phyloP scores from a whole-genome alignment of 495 filamentous ascomycete genomes.

The Ramalina intermedia region DNA sequence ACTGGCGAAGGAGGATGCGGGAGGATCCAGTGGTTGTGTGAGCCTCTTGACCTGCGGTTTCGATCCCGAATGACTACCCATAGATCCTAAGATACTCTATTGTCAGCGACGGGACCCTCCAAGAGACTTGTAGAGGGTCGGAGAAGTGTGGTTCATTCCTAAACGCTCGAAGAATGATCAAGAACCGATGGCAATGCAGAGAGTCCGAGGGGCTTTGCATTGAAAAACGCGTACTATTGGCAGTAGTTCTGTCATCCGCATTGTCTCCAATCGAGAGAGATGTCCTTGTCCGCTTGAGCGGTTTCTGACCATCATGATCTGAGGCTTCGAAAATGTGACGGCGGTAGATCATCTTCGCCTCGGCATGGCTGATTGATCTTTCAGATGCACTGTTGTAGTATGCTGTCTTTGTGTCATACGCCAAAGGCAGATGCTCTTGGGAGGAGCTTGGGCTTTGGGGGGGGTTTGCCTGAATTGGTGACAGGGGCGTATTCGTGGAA shows the following conservation, averaged over 20 bases:
- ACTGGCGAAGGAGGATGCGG: neutral
- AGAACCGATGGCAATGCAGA: too few relatives aligned
- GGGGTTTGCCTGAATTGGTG: too few relatives aligned
- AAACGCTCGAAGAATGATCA: too few relatives aligned
- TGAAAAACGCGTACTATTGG: too few relatives aligned
- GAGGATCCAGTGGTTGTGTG: neutral
- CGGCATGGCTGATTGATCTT: constrained; percentile 76
- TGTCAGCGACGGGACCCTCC: too few relatives aligned
- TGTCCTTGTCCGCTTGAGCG: constrained; percentile 27
- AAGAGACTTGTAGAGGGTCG: too few relatives aligned
- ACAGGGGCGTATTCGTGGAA: too few relatives aligned
- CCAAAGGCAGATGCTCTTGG: neutral
- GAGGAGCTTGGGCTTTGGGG: too few relatives aligned
- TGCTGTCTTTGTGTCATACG: constrained; percentile 41
- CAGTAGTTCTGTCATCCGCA: constrained; percentile 3
- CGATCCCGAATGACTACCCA: too few relatives aligned
- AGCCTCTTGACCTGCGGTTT: neutral
- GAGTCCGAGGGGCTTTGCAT: neutral
- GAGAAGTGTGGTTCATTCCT: too few relatives aligned
- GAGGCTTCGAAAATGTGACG: constrained; percentile 55
- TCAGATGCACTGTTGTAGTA: constrained; percentile 81
- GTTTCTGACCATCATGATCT: constrained; percentile 35
- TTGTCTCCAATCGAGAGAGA: constrained; percentile 16
- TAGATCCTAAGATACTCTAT: too few relatives aligned
- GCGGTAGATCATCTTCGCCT: constrained; percentile 92